Base-by-base conservation (phyloP, 1,284 basidiomycete genomes). In the Marasmius tenuissimus region DNA sequence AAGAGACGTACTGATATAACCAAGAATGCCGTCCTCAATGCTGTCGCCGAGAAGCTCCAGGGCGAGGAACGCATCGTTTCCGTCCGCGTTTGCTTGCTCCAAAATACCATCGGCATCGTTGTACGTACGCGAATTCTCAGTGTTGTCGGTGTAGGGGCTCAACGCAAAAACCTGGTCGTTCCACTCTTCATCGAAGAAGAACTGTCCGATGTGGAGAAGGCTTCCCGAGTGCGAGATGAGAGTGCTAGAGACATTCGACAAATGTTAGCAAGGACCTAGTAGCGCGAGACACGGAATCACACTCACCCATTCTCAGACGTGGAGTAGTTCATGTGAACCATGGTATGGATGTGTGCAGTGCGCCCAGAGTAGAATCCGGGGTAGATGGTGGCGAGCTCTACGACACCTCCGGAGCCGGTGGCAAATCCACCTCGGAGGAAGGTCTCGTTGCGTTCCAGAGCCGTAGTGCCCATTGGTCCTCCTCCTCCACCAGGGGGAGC, bases 351-450 rank as follows among this genome's bases (percentile, higher is more conserved):
- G 61, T 76, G 75, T 37, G 70, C 65, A 22, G 73, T 69, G 22
- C 73, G 67, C 20, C 73, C 69, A 37, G 66, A 60, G 53, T 73
- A 75, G 66, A 68, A 83, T 9, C 82, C 85, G 5, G 85, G 84
- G 72, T 84, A 85, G 65, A 85, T 78, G 35, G 81, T 78, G 47
- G 69, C 75, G 66, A 85, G 79, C 60, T 82, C 78, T 11, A 80
- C 79, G 39, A 86, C 77, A n/a, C 85, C 85, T 58, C 80, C 74
- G 58, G 68, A 68, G 71, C 82, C 78, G 1, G 85, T 85, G 22
- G 78, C 74, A 65, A 75, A 79, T 35, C 84, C 82, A 6, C 80
- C 84, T 39, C 85, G 77, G 12, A 83, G 71, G 76, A 81, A 86
- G 34, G 71, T 75, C 45, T 73, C 71, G 37, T 67, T 73, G 27